phyloP scores from a whole-genome alignment of 2,329 filamentous ascomycete species.

The Arthroderma sp. region DNA sequence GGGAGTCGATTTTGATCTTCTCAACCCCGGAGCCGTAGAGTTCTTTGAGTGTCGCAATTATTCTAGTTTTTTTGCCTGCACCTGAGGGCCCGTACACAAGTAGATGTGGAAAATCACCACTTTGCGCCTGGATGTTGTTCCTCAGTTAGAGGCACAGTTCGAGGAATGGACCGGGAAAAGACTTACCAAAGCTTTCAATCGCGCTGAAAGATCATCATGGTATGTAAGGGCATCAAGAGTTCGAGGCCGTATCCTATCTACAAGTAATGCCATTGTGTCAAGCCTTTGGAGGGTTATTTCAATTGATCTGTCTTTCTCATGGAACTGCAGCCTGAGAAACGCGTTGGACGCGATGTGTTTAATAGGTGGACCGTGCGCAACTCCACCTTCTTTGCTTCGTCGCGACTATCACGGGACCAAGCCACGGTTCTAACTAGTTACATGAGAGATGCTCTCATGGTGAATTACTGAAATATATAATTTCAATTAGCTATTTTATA shows the following conservation, averaged over 20 bases:
- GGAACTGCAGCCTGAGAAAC: too few species aligned
- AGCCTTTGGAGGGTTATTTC: not conserved
- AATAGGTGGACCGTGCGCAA: not conserved
- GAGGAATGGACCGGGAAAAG: not conserved
- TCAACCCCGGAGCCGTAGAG: slow-evolving; percentile 94
- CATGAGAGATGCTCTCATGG: too few species aligned
- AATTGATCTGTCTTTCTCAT: slow-evolving; percentile 8
- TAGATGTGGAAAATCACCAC: slow-evolving; percentile 92
- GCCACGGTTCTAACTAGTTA: too few species aligned
- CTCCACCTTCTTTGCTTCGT: too few species aligned
- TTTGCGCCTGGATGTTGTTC: slow-evolving; percentile 57
- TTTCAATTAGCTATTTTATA: too few species aligned
- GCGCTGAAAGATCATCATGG: slow-evolving; percentile 74
- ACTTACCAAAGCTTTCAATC: slow-evolving; percentile 70
- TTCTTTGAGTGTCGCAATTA: slow-evolving; percentile 88
- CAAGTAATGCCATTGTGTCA: slow-evolving; percentile 45
- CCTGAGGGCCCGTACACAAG: slow-evolving; percentile 94
- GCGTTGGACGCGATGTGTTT: not conserved
- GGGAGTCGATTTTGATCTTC: slow-evolving; percentile 98
- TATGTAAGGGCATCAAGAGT: slow-evolving; percentile 56
- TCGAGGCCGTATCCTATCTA: slow-evolving; percentile 48
- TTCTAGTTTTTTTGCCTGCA: slow-evolving; percentile 93
- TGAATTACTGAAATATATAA: too few species aligned
- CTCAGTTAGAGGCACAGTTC: slow-evolving; percentile 4
- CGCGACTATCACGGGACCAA: too few species aligned